phyloP scores from a whole-genome alignment of 352 stramenopile genomes.

The Phytophthora podocarpi region DNA sequence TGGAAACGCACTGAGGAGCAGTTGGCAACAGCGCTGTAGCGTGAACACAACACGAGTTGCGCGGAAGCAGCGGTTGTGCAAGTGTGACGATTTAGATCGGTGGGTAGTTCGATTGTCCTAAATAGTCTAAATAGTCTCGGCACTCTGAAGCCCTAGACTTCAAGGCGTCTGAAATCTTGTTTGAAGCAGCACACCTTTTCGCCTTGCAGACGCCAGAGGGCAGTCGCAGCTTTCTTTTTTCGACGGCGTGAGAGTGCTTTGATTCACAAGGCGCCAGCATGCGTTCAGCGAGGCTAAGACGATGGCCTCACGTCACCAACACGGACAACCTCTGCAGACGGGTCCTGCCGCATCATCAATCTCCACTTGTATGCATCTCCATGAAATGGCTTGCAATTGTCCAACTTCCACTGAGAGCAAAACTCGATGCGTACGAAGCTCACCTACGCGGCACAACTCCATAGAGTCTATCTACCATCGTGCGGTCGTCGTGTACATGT shows the following conservation, averaged over 20 bases:
- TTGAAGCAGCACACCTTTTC: not conserved
- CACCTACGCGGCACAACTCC: not conserved
- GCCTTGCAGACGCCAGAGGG: not conserved
- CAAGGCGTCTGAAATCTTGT: not conserved
- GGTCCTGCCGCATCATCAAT: too few species aligned
- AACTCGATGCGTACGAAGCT: not conserved
- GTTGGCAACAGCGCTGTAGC: conserved; percentile 1
- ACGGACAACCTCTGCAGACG: too few species aligned
- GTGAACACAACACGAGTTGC: conserved; percentile 7
- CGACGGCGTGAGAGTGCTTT: not conserved
- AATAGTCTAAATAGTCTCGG: not conserved
- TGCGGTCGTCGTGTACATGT: conserved; percentile 12
- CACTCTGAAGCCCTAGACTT: too few species aligned
- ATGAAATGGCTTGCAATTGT: too few species aligned
- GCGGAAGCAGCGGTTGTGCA: conserved; percentile 25
- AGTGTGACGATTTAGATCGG: conserved; percentile 5
- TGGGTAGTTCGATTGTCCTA: conserved; percentile 20
- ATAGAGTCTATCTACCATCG: conserved; percentile 9
- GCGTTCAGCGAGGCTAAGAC: conserved; percentile 12
- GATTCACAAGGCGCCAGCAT: too few species aligned
- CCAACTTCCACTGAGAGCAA: too few species aligned
- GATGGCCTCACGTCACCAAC: too few species aligned
- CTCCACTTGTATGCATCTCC: too few species aligned
- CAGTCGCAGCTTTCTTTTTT: not conserved
- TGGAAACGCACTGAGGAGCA: conserved; percentile 17